Evolutionary conservation across 352 stramenopile genomes (phyloP).

Genomic region (Globisporangium okanoganense): DNA sequence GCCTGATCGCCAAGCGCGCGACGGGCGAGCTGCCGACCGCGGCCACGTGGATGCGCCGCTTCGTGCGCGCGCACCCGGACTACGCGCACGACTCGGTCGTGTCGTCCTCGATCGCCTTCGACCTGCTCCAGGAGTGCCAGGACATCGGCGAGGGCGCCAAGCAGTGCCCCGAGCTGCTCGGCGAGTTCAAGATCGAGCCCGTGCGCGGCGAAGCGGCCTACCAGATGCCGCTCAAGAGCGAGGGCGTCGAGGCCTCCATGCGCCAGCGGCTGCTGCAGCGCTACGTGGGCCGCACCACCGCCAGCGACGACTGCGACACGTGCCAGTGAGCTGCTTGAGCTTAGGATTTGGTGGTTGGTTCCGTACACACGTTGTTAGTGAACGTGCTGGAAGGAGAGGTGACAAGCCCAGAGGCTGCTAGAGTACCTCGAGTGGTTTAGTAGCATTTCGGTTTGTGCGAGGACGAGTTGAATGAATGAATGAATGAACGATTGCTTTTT

Average conservation of each 20-base stretch:
- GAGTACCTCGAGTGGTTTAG: background rate
- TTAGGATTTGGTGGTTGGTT: background rate
- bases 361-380: background rate
- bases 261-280: conserved; percentile 61
- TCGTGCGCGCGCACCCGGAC: conserved; percentile 91
- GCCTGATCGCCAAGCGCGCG: conserved; percentile 92
- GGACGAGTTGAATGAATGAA: conserved; percentile 1
- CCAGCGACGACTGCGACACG: conserved; percentile 16
- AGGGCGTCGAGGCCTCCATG: conserved; percentile 66
- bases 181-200: conserved; percentile 91
- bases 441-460: background rate
- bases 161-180: conserved; percentile 91
- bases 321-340: conserved; percentile 15
- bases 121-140: conserved; percentile 94
- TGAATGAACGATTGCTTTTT: conserved; percentile 1
- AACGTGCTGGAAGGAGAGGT: background rate
- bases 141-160: conserved; percentile 94
- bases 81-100: conserved; percentile 95
- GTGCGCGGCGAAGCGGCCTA: conserved; percentile 90
- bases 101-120: conserved; percentile 83
- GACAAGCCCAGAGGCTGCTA: background rate
- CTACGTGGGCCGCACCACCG: conserved; percentile 28
- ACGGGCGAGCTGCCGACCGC: conserved; percentile 95
- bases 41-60: conserved; percentile 96
- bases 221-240: conserved; percentile 91